Evolutionary conservation across 805 yeast genomes (phyloP), one percentile per base, ranked within the genome.

Genomic region (Saccharomycopsis oosterbeekiorum): DNA sequence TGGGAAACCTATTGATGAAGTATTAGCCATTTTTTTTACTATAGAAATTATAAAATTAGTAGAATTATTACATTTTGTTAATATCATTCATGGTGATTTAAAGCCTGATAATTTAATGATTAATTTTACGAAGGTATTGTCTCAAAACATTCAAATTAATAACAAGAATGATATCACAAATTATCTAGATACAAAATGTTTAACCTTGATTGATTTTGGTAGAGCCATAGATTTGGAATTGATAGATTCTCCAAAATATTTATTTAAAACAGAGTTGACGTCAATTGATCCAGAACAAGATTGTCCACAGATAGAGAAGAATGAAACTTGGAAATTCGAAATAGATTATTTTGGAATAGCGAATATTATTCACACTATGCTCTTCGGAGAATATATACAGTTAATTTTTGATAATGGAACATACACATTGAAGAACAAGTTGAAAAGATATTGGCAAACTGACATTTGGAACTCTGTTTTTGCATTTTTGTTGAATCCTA

Each of bases 81-180:
- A 85, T 0, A 83, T 91, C 0, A 76, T 91, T 12, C 97, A 91
- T 73, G 96, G 96, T 1, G 96, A 91, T 70, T 71, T 91, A 59
- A 88, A 87, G 68, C 86, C 96, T 0, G 96, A 88, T 65, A 91
- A 90, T 69, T 88, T 94, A 65, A 87, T 91, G 96, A 68, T 89
- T 0, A 72, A 87, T 47, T 76, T 87, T 50, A 73, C 74, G 15
- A 61, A 67, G 34, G 65, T 62, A 0, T 67, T 65, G 4, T 39
- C 60, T 4, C 64, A 63, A n/a, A 60, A 60, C 62, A 2, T 37
- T 59, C 15, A 40, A 63, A 59, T 37, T 19, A 14, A 19, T 43
- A 17, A 17, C 5, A 26, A 41, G 26, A 12, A 40, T 24, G 71
- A 65, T 40, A 80, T 80, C 0, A 60, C 66, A 0, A 64, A 72